phyloP scores from a whole-genome alignment of 345 rosid species.

The rapeseed (Brassica napus) region DNA sequence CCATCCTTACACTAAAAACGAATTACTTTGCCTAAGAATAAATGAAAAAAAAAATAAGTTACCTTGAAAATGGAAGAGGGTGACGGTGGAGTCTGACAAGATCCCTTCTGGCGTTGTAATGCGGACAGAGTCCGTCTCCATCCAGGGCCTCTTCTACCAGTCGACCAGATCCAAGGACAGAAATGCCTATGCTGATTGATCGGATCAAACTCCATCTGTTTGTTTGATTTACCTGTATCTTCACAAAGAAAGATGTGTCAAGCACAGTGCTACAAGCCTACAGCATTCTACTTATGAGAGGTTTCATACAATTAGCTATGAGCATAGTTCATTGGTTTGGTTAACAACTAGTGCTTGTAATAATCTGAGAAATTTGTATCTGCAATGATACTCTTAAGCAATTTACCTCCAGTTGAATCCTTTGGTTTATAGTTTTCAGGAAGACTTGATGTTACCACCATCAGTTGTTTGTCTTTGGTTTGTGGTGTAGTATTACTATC shows the following conservation, averaged over 20 bases:
- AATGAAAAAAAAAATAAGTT: background rate
- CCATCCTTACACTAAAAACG: background rate
- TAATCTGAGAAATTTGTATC: constrained; percentile 7
- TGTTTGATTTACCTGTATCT: constrained; percentile 49
- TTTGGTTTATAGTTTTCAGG: constrained; percentile 40
- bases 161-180: constrained; percentile 90
- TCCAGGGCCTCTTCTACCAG: constrained; percentile 60
- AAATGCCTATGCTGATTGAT: constrained; percentile 88
- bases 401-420: constrained; percentile 45
- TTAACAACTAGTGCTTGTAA: background rate
- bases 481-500: constrained; percentile 37
- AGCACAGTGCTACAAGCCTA: background rate
- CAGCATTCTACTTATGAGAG: background rate
- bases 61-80: constrained; percentile 67
- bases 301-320: background rate
- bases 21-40: background rate
- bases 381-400: background rate
- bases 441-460: constrained; percentile 36
- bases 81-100: constrained; percentile 42
- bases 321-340: background rate
- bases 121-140: constrained; percentile 86
- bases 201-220: constrained; percentile 78
- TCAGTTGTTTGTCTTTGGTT: constrained; percentile 30
- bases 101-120: constrained; percentile 53
- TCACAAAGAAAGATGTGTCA: constrained; percentile 2